Conservation (phyloP, 2,329 filamentous ascomycete genomes). For the Trichoderma koningii region DNA sequence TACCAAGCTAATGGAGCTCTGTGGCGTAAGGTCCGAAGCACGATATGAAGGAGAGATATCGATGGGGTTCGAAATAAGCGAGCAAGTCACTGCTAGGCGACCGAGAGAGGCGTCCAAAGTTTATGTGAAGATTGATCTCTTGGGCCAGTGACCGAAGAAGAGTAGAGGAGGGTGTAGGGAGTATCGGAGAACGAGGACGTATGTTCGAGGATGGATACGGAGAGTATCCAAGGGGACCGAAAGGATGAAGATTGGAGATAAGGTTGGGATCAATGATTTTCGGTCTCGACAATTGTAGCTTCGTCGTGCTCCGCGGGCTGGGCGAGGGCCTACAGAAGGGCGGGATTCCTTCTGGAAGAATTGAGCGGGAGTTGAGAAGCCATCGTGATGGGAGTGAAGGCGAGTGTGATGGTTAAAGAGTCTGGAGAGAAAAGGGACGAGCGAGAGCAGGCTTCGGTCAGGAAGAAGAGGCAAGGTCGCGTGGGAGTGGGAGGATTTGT, state of each 20-base stretch:
- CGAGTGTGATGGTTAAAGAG: not conserved
- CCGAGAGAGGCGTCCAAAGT: too few relatives aligned
- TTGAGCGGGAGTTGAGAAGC: constrained; percentile 31
- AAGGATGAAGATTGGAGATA: not conserved
- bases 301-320: constrained; percentile 23
- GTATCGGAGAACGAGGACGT: too few relatives aligned
- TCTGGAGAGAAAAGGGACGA: not conserved
- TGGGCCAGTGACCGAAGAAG: too few relatives aligned
- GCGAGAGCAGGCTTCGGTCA: constrained; percentile 25
- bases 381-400: constrained; percentile 31
- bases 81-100: too few relatives aligned
- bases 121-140: too few relatives aligned
- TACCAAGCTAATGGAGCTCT: not conserved
- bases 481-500: constrained; percentile 24
- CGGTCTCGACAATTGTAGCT: not conserved
- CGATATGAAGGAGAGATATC: too few relatives aligned
- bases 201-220: too few relatives aligned
- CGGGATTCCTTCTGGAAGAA: constrained; percentile 30
- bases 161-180: too few relatives aligned
- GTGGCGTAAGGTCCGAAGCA: too few relatives aligned
- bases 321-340: constrained; percentile 29
- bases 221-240: not conserved
- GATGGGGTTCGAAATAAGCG: too few relatives aligned
- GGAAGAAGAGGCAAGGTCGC: constrained; percentile 27
- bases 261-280: not conserved